Percentiles rank a stretch among this genome's conserved stretches.
These are phyloP conservation scores for Citrus medica DNA, from an alignment of 345 rosid species.

Conservation along the genomic window DNA sequence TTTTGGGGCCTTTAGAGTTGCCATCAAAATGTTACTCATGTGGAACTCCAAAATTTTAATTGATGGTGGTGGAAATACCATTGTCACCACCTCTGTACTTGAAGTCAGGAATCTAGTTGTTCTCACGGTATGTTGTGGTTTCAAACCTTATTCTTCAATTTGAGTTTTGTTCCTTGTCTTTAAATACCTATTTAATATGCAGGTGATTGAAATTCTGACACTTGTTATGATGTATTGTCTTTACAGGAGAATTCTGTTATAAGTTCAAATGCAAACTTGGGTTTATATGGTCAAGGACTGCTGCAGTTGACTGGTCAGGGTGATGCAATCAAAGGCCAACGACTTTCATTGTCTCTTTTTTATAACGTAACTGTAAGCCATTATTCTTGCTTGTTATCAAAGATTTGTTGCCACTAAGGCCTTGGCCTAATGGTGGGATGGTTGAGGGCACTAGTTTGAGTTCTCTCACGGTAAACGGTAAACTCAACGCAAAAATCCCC, in stretches of 20 bases:
- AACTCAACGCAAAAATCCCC: no score
- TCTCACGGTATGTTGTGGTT: conserved; percentile 60
- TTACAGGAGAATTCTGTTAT: conserved; percentile 79
- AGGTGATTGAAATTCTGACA: conserved; percentile 13
- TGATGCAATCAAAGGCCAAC: conserved; percentile 90
- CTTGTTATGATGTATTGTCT: conserved; percentile 21
- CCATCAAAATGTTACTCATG: conserved; percentile 90
- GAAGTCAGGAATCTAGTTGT: conserved; percentile 98
- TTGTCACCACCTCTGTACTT: conserved; percentile 81
- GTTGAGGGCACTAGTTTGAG: no score
- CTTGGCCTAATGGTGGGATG: no score
- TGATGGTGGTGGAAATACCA: conserved; percentile 92
- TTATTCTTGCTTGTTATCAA: conserved; percentile 13
- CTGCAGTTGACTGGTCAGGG: conserved; percentile 76
- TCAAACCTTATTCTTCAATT: conserved; percentile 5
- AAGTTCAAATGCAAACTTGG: conserved; percentile 84
- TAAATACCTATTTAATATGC: neutral
- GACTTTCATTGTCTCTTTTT: conserved; percentile 88
- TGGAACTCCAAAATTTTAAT: conserved; percentile 90
- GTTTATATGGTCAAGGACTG: conserved; percentile 91
- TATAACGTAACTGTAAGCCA: conserved; percentile 89
- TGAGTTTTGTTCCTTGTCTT: neutral
- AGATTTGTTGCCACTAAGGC: neutral
- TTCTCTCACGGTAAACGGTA: no score
- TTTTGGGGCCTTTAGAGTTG: conserved; percentile 91